A percentile compares a stretch with the other conserved stretches of the same genome.
Conservation (phyloP, 1,284 basidiomycete species). For the Neotropicomus parvogracilis region DNA sequence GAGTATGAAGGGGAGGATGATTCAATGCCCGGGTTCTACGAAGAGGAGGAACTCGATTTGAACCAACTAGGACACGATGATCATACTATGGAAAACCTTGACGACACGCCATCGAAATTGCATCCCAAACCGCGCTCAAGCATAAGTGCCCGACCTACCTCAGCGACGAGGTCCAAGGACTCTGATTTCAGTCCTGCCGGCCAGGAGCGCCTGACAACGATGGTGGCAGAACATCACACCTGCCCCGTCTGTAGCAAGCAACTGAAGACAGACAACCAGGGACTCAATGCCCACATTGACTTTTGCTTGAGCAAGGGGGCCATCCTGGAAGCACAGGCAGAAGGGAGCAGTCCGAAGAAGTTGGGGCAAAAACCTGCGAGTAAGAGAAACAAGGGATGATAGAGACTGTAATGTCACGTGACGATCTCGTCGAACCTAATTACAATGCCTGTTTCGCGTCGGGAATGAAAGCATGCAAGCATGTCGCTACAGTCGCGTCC, state of each 20-base stretch:
- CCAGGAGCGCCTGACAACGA: not conserved
- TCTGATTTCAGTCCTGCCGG: constrained; percentile 3
- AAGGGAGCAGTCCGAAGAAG: constrained; percentile 31
- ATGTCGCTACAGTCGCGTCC: constrained; percentile 25
- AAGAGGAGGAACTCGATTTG: constrained; percentile 38
- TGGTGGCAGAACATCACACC: constrained; percentile 16
- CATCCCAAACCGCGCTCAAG: constrained; percentile 19
- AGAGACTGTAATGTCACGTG: constrained; percentile 27
- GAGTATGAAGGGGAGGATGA: constrained; percentile 36
- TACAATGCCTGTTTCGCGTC: constrained; percentile 2
- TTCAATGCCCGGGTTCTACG: constrained; percentile 55
- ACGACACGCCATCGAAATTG: constrained; percentile 5
- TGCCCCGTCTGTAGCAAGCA: constrained; percentile 66
- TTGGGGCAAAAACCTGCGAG: constrained; percentile 1
- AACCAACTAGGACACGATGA: constrained; percentile 21
- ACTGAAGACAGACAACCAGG: constrained; percentile 59
- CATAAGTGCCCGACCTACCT: not conserved
- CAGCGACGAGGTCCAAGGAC: not conserved
- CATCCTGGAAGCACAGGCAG: constrained; percentile 62
- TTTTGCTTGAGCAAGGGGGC: constrained; percentile 71
- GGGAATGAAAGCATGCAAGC: constrained; percentile 26
- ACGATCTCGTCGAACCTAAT: not conserved
- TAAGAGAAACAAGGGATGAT: constrained; percentile 20
- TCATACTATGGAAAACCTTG: constrained; percentile 17
- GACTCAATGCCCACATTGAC: constrained; percentile 71